phyloP scores from a whole-genome alignment of 2,329 filamentous ascomycete genomes.

The Magnaporthales sp. region DNA sequence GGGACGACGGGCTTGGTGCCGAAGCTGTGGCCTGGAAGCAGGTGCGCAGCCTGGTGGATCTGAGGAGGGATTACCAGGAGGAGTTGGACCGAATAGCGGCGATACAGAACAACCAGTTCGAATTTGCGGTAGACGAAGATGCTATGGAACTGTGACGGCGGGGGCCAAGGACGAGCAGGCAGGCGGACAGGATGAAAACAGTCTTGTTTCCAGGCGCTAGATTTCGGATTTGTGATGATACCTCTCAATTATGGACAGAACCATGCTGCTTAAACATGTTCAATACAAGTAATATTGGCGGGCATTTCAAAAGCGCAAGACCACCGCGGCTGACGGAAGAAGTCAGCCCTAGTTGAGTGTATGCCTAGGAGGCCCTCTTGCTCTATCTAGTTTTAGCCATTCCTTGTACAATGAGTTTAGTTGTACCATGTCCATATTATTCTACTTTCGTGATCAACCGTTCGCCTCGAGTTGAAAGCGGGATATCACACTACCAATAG shows the following conservation, averaged over 20 bases:
- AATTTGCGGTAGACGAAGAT: constrained; percentile 51
- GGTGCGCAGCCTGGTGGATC: constrained; percentile 76
- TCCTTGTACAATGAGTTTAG: neutral
- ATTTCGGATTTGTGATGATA: constrained; percentile 1
- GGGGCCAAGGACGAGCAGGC: neutral
- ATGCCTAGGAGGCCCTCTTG: neutral
- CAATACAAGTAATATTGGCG: neutral
- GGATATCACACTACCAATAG: too few relatives aligned
- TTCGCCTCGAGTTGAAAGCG: too few relatives aligned
- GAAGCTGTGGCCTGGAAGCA: constrained; percentile 45
- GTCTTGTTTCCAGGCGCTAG: neutral
- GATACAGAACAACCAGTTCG: constrained; percentile 84
- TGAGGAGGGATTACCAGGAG: constrained; percentile 80
- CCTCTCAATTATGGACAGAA: constrained; percentile 1
- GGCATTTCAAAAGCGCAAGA: neutral
- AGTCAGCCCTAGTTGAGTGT: neutral
- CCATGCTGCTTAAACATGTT: neutral
- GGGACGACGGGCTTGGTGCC: constrained; percentile 14
- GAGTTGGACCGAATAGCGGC: constrained; percentile 83
- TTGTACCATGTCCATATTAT: neutral
- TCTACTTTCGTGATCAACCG: neutral
- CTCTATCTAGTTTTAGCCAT: neutral
- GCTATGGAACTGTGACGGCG: constrained; percentile 33
- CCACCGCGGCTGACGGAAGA: neutral
- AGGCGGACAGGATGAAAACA: neutral